Evolutionary conservation across 805 yeast genomes (phyloP), one percentile per base, ranked within the genome.

Genomic region (Teunomyces atbi): DNA sequence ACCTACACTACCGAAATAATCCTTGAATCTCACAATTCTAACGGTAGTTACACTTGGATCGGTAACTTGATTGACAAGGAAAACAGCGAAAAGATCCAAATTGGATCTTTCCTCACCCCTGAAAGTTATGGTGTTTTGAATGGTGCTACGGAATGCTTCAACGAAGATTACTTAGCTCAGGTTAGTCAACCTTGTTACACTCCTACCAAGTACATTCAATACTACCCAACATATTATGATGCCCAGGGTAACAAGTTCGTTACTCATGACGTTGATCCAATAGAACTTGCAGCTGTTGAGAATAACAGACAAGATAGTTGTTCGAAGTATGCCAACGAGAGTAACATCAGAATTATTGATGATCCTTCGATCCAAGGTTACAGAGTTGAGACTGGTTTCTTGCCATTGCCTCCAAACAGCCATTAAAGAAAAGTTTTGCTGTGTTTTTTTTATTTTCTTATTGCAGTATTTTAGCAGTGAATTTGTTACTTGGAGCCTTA

Each of bases 1-100:
- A 39, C 35, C 23, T 45, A 45, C 19, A 45, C 47, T 26, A 16
- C 27, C n/a, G 47, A 44, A 39, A 20, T 45, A 2, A 18, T 18
- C 10, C 11, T 35, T 15, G 19, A 19, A 10, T 26, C 23, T 12
- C 26, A 26, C 26, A 34, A 33, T 21, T 18, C 29, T 18, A 32
- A 34, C 35, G 41, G 45, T 34, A 42, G 13, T 18, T 30, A 21
- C 19, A 23, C 26, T 11, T 42, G 40, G 40, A 27, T 18, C 12
- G 45, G 45, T 11, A 13, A 23, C 19, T 27, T 42, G n/a, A 15
- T 15, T 34, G 45, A 42, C 20, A 18, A 21, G 21, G 45, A 34
- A 19, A 42, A 39, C 19, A 26, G 26, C 4, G 35, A 34, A 26
- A 35, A 4, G 7, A 12, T 34, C 6, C 26, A 10, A 18, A 42